Percentiles rank a stretch among this genome's conserved stretches.
Conservation (phyloP, 2,329 filamentous ascomycete genomes). For the Colletotrichum spinosum region DNA sequence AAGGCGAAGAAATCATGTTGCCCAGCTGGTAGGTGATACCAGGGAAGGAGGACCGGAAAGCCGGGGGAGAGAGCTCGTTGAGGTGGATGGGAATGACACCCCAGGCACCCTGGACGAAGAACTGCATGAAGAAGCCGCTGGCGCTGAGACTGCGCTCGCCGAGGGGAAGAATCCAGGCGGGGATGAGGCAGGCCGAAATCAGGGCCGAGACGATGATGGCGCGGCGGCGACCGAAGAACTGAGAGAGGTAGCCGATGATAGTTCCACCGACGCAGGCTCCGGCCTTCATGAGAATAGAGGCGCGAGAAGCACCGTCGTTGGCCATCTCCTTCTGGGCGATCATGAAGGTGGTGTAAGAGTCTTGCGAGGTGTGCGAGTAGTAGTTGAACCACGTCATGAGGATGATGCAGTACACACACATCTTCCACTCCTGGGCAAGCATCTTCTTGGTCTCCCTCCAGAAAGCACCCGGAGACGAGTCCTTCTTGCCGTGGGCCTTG, state of each 20-base stretch:
- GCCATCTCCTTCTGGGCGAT: constrained; percentile 76
- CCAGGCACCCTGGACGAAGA: constrained; percentile 75
- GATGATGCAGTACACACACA: constrained; percentile 81
- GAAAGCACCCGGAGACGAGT: constrained; percentile 64
- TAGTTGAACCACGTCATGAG: constrained; percentile 83
- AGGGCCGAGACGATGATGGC: constrained; percentile 72
- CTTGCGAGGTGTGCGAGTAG: constrained; percentile 84
- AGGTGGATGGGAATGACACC: constrained; percentile 79
- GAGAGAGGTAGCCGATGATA: constrained; percentile 79
- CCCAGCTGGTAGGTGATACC: constrained; percentile 80
- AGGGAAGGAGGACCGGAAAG: constrained; percentile 77
- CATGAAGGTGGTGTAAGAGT: constrained; percentile 87
- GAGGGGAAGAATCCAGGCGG: constrained; percentile 77
- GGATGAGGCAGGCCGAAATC: constrained; percentile 71
- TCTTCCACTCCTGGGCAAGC: constrained; percentile 77
- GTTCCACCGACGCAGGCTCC: constrained; percentile 81
- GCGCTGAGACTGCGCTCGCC: constrained; percentile 70
- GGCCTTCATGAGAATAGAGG: constrained; percentile 84
- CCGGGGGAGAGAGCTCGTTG: constrained; percentile 77
- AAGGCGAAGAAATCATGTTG: constrained; percentile 79
- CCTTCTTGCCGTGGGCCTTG: constrained; percentile 65
- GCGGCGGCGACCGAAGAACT: constrained; percentile 79
- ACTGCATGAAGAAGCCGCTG: constrained; percentile 76
- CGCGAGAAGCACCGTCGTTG: constrained; percentile 74
- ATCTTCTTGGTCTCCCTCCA: constrained; percentile 77